A percentile compares a stretch with the other conserved stretches of the same genome.
phyloP scores from a whole-genome alignment of 257 asterid species.

The Orobanche coerulescens region DNA sequence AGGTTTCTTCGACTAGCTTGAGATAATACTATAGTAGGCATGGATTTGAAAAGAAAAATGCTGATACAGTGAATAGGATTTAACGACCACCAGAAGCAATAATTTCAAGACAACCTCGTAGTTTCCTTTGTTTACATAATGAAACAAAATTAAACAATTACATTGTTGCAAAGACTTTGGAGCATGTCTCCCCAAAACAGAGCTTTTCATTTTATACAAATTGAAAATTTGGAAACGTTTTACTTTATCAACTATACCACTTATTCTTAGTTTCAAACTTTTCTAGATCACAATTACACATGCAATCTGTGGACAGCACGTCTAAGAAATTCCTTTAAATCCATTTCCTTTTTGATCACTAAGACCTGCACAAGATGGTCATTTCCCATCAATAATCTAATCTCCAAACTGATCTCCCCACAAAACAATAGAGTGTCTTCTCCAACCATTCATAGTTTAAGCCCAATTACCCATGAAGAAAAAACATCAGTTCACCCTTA shows the following conservation, averaged over 20 bases:
- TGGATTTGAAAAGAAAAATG: background rate
- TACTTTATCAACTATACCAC: background rate
- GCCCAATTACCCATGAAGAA: background rate
- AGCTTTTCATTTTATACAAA: conserved; percentile 3
- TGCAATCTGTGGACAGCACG: background rate
- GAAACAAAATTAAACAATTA: background rate
- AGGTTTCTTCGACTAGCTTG: background rate
- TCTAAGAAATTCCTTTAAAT: background rate
- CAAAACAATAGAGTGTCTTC: background rate
- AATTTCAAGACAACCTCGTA: background rate
- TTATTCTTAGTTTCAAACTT: background rate
- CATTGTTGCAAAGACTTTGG: background rate
- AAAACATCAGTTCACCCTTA: background rate
- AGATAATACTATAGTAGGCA: background rate
- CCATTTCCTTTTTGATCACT: background rate
- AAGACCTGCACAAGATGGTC: background rate
- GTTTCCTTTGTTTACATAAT: background rate
- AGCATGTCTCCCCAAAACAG: background rate
- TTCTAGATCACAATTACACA: background rate
- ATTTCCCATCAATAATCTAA: background rate
- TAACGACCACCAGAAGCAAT: background rate
- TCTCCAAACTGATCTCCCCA: too few species aligned
- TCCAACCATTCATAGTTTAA: background rate
- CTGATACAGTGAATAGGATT: background rate
- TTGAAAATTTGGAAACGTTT: too few species aligned